phyloP scores from a whole-genome alignment of 768 basidiomycete species.

The Tricholoma sp. region DNA sequence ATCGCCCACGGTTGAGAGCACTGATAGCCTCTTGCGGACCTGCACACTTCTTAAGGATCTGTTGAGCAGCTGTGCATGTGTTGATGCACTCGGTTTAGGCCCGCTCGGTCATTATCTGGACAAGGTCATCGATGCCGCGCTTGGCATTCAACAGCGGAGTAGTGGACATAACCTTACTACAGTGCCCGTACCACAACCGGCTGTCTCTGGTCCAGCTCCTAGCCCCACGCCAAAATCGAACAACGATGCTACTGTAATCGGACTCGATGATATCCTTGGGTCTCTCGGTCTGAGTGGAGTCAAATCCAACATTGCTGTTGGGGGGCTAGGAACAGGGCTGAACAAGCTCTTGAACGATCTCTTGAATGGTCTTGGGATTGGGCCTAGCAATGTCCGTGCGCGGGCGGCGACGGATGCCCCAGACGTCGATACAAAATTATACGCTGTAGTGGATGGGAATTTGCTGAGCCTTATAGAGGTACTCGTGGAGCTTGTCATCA shows the following conservation, averaged over 20 bases:
- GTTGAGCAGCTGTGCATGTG: constrained; percentile 17
- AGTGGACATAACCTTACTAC: constrained; percentile 8
- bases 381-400: constrained; percentile 1
- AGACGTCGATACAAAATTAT: background rate
- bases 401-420: background rate
- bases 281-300: constrained; percentile 14
- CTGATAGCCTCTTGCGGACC: constrained; percentile 16
- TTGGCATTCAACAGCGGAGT: constrained; percentile 13
- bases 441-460: constrained; percentile 1
- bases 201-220: background rate
- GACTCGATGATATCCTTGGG: constrained; percentile 18
- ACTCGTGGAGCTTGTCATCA: constrained; percentile 5
- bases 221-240: background rate
- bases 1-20: constrained; percentile 16
- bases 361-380: constrained; percentile 18
- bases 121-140: constrained; percentile 11
- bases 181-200: background rate
- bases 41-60: constrained; percentile 14
- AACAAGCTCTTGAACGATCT: constrained; percentile 15
- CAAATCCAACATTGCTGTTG: constrained; percentile 12
- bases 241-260: constrained; percentile 18
- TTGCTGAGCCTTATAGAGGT: constrained; percentile 6
- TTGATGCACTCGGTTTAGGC: constrained; percentile 14
- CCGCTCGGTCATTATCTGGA: constrained; percentile 11
- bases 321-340: constrained; percentile 15